These are phyloP conservation scores for Aethionema arabicum DNA, from an alignment of 345 rosid species.

Conservation along the genomic window DNA sequence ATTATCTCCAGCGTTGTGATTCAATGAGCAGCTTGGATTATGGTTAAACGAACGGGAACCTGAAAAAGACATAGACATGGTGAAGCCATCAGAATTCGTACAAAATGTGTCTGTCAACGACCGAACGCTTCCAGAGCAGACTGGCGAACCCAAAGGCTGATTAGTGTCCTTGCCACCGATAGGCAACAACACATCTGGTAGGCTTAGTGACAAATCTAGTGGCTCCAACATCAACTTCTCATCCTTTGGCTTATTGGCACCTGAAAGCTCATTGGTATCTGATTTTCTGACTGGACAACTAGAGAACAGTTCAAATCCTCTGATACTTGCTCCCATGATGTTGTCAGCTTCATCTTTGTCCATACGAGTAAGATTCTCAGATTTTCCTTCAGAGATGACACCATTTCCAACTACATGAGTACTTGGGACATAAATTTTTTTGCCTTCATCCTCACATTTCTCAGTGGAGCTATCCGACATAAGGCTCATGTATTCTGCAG, in stretches of 20 bases:
- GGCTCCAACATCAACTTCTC: conserved; percentile 67
- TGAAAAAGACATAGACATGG: conserved; percentile 88
- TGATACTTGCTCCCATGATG: conserved; percentile 70
- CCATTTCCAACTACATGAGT: conserved; percentile 38
- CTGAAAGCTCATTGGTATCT: conserved; percentile 49
- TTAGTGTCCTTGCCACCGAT: conserved; percentile 57
- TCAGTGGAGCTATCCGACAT: conserved; percentile 37
- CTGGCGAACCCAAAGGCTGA: conserved; percentile 67
- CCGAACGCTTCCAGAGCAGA: conserved; percentile 71
- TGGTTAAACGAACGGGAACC: conserved; percentile 93
- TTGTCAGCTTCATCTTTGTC: conserved; percentile 50
- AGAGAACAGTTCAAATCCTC: conserved; percentile 89
- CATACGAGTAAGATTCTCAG: conserved; percentile 37
- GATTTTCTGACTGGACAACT: conserved; percentile 64
- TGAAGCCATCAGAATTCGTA: conserved; percentile 82
- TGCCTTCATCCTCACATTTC: conserved; percentile 62
- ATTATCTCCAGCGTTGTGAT: conserved; percentile 79
- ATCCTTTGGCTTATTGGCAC: conserved; percentile 51
- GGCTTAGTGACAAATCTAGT: conserved; percentile 91
- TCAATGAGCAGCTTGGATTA: conserved; percentile 96
- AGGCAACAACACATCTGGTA: conserved; percentile 84
- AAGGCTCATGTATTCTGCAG: conserved; percentile 28
- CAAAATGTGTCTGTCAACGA: conserved; percentile 69
- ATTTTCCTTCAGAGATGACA: conserved; percentile 43
- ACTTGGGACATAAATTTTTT: conserved; percentile 52